Evolutionary conservation across 345 rosid species (phyloP).

Genomic region (Anacardium occidentale): DNA sequence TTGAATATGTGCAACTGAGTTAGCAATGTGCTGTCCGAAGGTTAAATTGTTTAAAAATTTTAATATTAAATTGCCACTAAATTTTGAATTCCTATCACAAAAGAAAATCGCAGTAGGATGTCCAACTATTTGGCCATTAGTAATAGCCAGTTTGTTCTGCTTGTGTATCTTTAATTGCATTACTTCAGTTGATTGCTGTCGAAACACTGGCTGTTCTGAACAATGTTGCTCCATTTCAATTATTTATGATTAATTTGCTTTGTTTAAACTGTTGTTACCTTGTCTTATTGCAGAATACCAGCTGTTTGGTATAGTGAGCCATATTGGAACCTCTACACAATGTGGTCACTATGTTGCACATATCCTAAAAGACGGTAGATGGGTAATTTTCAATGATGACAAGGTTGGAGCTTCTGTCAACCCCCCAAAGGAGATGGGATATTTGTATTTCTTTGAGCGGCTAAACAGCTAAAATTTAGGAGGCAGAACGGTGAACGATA

Average conservation of each 20-base stretch:
- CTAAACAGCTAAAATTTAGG: conserved; percentile 40
- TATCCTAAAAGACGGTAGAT: conserved; percentile 75
- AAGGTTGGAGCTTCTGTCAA: conserved; percentile 85
- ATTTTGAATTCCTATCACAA: background rate
- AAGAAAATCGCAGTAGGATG: background rate
- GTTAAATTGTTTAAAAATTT: background rate
- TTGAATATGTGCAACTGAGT: background rate
- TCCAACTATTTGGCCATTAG: background rate
- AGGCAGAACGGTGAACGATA: background rate
- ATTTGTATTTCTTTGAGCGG: conserved; percentile 92
- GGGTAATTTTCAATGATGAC: conserved; percentile 89
- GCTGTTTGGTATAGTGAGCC: conserved; percentile 89
- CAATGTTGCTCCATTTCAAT: background rate
- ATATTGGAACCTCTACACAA: conserved; percentile 91
- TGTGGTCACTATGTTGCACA: conserved; percentile 98
- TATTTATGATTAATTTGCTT: background rate
- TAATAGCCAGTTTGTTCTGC: background rate
- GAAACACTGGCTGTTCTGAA: background rate
- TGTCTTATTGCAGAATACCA: conserved; percentile 58
- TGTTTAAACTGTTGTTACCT: background rate
- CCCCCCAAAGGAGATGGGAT: conserved; percentile 98
- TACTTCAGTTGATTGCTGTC: background rate
- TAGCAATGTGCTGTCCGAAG: background rate
- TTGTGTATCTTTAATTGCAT: background rate
- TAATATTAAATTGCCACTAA: background rate